A percentile compares a stretch with the other conserved stretches of the same genome.
Conservation (phyloP, 176 grass and related monocot species). For the Urochloa ruziziensis region DNA sequence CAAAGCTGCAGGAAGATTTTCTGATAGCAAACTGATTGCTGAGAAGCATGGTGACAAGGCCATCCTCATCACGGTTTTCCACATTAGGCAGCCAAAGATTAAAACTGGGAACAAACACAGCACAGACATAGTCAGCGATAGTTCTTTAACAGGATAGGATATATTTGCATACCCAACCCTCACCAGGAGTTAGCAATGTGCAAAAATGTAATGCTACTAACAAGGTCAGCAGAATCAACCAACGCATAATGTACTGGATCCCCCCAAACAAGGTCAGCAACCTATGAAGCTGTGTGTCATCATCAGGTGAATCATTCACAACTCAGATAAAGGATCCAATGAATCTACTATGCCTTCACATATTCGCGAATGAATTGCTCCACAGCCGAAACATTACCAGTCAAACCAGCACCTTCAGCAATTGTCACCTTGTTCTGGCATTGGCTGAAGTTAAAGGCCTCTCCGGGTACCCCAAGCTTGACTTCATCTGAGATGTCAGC, state of each 20-base stretch:
- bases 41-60: neutral
- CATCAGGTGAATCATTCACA: neutral
- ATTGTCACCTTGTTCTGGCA: slow-evolving; percentile 80
- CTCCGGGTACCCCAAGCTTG: slow-evolving; percentile 64
- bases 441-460: slow-evolving; percentile 65
- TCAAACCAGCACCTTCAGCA: slow-evolving; percentile 70
- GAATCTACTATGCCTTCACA: slow-evolving; percentile 35
- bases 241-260: neutral
- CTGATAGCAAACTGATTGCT: neutral
- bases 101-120: neutral
- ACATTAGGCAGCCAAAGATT: neutral
- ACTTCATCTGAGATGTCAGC: slow-evolving; percentile 77
- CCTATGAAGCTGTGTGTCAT: neutral
- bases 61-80: neutral
- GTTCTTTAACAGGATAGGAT: slow-evolving; percentile 13
- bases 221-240: neutral
- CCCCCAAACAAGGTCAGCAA: neutral
- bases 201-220: slow-evolving; percentile 17
- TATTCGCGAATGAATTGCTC: slow-evolving; percentile 76
- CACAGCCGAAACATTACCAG: slow-evolving; percentile 50
- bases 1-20: neutral
- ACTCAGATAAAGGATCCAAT: neutral
- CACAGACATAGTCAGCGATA: neutral
- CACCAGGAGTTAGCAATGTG: slow-evolving; percentile 14
- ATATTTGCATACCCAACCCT: neutral